These are phyloP conservation scores for Cystofilobasidium capitatum DNA, from an alignment of 768 basidiomycete genomes.

Conservation along the genomic window DNA sequence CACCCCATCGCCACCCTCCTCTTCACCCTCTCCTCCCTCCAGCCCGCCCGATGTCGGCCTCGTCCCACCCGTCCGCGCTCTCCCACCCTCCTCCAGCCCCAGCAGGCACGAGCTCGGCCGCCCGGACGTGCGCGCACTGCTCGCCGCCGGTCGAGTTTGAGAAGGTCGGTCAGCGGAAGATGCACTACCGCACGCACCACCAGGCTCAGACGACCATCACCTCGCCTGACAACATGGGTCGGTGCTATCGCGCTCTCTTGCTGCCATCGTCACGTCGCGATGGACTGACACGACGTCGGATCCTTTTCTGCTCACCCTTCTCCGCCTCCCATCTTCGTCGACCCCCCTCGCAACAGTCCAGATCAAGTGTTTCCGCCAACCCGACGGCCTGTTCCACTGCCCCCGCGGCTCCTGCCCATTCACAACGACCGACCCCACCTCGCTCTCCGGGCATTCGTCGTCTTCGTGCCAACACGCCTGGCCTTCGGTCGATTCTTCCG, in stretches of 20 bases:
- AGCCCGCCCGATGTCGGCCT: not conserved
- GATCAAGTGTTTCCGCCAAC: not conserved
- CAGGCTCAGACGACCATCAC: slow-evolving; percentile 3
- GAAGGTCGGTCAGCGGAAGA: slow-evolving; percentile 5
- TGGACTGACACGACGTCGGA: too few species aligned
- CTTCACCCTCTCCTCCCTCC: not conserved
- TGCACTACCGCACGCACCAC: not conserved
- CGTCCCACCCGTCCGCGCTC: not conserved
- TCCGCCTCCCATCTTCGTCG: not conserved
- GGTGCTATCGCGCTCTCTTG: not conserved
- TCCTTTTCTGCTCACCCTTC: too few species aligned
- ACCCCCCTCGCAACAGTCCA: not conserved
- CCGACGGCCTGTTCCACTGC: slow-evolving; percentile 5
- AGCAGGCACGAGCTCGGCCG: not conserved
- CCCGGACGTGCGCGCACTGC: not conserved
- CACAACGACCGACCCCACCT: slow-evolving; percentile 2
- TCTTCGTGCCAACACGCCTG: not conserved
- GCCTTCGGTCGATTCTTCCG: not conserved
- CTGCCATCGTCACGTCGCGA: too few species aligned
- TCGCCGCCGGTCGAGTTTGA: not conserved
- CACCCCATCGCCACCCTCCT: too few species aligned
- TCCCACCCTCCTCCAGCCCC: not conserved
- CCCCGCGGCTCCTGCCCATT: not conserved
- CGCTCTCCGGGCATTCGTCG: slow-evolving; percentile 1
- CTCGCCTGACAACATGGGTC: slow-evolving; percentile 1